These are phyloP conservation scores for Bullera alba DNA, from an alignment of 768 basidiomycete genomes.

Conservation along the genomic window DNA sequence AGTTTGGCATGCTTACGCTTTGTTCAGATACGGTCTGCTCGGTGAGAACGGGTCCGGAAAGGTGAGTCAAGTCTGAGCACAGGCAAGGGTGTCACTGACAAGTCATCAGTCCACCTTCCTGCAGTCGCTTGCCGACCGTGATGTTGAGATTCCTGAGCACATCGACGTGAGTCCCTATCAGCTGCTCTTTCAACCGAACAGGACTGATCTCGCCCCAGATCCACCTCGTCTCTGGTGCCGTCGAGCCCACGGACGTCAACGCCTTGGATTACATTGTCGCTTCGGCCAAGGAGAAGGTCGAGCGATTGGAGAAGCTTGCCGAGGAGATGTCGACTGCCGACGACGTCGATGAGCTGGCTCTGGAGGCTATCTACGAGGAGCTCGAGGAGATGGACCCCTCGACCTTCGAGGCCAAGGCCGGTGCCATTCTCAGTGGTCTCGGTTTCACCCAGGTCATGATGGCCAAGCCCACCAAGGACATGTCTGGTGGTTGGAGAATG, in stretches of 20 bases:
- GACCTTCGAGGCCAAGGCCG: slow-evolving; percentile 93
- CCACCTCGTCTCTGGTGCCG: slow-evolving; percentile 92
- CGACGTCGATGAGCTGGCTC: slow-evolving; percentile 74
- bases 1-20: too few relatives aligned
- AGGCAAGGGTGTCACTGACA: not conserved
- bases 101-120: slow-evolving; percentile 83
- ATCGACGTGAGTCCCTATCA: slow-evolving; percentile 57
- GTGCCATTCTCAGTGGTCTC: slow-evolving; percentile 92
- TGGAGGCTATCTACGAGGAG: slow-evolving; percentile 88
- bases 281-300: slow-evolving; percentile 87
- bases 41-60: slow-evolving; percentile 99
- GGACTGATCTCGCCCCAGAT: slow-evolving; percentile 50
- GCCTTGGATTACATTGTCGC: slow-evolving; percentile 95
- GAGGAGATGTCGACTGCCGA: slow-evolving; percentile 90
- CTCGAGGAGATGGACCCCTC: slow-evolving; percentile 92
- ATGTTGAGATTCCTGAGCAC: slow-evolving; percentile 87
- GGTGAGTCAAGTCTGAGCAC: slow-evolving; percentile 50
- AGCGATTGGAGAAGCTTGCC: slow-evolving; percentile 82
- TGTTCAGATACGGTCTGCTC: slow-evolving; percentile 69
- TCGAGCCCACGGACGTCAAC: slow-evolving; percentile 88
- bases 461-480: slow-evolving; percentile 93
- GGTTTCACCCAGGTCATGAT: slow-evolving; percentile 89
- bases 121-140: slow-evolving; percentile 88
- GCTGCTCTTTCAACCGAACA: not conserved
- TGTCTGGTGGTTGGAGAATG: slow-evolving; percentile 99